Base-by-base conservation (phyloP, 2,329 filamentous ascomycete species). In the Neocucurbitaria cava region DNA sequence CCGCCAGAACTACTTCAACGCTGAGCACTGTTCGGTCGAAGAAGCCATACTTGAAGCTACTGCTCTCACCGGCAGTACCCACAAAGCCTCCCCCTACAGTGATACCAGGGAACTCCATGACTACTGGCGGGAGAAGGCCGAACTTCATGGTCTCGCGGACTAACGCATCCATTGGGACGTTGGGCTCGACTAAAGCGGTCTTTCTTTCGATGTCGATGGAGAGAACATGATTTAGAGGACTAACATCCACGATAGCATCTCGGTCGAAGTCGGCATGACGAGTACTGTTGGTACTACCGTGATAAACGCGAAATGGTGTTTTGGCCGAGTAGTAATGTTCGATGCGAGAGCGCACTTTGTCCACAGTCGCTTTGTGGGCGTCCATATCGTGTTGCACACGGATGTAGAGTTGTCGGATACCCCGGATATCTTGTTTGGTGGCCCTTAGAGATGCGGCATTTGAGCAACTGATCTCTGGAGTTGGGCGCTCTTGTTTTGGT, bases 201-300 rank as follows among this genome's bases (percentile, higher is more conserved):
- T 78, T 81, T 3, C 68, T 71, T 1, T 74, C 68, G 0, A 59
- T 65, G 66, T 91, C 81, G 43, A 93, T 78, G 5, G 78, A 72
- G 2, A 93, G 76, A 17, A 93, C 82, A 64, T 83, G 81, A 59
- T 82, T 83, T 23, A 93, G 82, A 5, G 69, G 65, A 72, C 86
- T 88, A 20, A 88, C 90, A 70, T 91, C 88, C 52, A 93, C 79
- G 9, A 85, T 63, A 15, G 56, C 48, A 24, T 66, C 79, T 7
- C 49, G 66, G 33, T 72, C 62, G 52, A 75, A 72, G n/a, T 64
- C 60, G 1, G 72, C 70, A 53, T 82, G 81, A 0, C 90, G 86
- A 13, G 90, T 92, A 74, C 85, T 89, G 78, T 91, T 91, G 21
- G 89, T 92, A 2, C 87, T 86, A 62, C 90, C 90, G 75, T 92